Percentiles rank a stretch among this genome's conserved stretches.
phyloP scores from a whole-genome alignment of 306 rosid genomes.

The Styphnolobium japonicum region DNA sequence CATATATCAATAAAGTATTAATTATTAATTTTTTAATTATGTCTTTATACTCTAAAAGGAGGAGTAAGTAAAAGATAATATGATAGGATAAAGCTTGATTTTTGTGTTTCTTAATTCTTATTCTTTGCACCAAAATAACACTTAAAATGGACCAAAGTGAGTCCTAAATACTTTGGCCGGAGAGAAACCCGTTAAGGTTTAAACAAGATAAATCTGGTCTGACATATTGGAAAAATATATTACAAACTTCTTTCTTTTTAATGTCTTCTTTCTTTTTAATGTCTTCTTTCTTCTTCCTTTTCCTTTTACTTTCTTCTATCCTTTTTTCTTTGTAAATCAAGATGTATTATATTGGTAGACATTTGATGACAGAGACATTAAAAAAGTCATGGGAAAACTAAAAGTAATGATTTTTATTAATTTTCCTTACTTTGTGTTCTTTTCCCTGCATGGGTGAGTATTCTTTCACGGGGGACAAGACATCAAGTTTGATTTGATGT shows the following conservation, averaged over 20 bases:
- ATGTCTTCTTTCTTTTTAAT: not conserved
- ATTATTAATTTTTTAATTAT: no score
- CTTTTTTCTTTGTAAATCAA: not conserved
- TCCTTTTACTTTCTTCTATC: not conserved
- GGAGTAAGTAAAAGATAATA: no score
- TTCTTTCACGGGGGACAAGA: not conserved
- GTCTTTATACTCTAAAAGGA: no score
- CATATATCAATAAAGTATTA: no score
- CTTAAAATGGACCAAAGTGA: no score
- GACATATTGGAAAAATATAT: not conserved
- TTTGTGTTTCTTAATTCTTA: no score
- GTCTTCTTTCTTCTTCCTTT: not conserved
- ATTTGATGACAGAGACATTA: not conserved
- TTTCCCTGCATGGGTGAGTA: not conserved
- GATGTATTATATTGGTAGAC: not conserved
- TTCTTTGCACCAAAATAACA: no score
- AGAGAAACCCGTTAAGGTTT: not conserved
- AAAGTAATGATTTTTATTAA: not conserved
- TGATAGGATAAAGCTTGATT: no score
- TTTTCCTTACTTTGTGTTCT: not conserved
- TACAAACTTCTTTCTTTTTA: not conserved
- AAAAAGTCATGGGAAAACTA: not conserved
- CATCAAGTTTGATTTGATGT: no score
- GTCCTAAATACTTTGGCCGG: not conserved
- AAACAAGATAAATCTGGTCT: not conserved